Evolutionary conservation across 495 filamentous ascomycete genomes (phyloP), one percentile per base, ranked within the genome.

Genomic region (Xylaria cubensis): DNA sequence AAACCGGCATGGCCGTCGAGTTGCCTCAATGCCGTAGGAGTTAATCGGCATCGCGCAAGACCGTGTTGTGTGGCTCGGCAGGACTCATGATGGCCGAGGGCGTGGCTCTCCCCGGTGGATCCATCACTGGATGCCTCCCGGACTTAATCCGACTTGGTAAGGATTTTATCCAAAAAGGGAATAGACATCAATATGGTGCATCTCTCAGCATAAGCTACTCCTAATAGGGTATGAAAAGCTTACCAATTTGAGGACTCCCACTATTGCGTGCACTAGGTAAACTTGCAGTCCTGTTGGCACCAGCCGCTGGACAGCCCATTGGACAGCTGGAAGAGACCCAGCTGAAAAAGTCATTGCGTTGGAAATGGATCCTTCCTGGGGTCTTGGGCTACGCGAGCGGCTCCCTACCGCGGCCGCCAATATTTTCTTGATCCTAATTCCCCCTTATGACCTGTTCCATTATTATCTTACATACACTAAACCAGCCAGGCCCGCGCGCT

Each of bases 401-500:
- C 51, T 55, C 65, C 65, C 9, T 39, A 36, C 67, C 67, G n/a
- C 44, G 58, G 46, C 36, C 46, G 51, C 69, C 69, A 64, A 46
- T 63, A 70, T 64, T 64, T 71, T 71, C 58, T 21, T 34, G 19
- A 36, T 21, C 48, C 48, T 42, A 29, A 56, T 34, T 67, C 36
- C 65, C 64, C 65, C 50, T 70, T 63, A 42, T 29, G 64, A 55
- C 41, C 32, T 39, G 4, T 50, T 26, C 29, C 29, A 42, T 58
- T 68, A 68, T 58, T 58, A 68, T 69, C 67, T 44, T 58, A 44
- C 41, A 39, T n/a, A 69, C 56, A 59, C 41, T 62, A 65, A 65
- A 48, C 63, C 15, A 65, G 42, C 63, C 5, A 48, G 63, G 48
- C 36, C 50, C 65, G 65, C 64, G 64, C 15, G 34, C 50, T 55